Conservation (phyloP, 495 filamentous ascomycete species). For the Lophiostoma macrostomum region DNA sequence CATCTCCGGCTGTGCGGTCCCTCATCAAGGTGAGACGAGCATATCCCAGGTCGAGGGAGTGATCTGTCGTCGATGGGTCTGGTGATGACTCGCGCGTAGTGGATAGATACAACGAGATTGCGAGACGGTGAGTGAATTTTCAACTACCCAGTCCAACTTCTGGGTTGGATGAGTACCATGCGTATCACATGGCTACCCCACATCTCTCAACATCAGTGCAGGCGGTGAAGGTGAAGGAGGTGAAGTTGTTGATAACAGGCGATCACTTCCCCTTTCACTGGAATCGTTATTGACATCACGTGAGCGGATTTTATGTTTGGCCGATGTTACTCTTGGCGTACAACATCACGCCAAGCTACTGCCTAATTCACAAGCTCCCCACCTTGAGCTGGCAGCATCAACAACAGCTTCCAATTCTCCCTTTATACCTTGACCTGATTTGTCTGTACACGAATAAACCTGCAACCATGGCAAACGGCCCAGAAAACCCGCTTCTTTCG, state of each 20-base stretch:
- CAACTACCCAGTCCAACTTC: too few relatives aligned
- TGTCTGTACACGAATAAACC: background rate
- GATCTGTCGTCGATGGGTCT: background rate
- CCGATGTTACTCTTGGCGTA: conserved; percentile 3
- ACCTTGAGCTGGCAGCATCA: background rate
- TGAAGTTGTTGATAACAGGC: background rate
- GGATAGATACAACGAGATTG: too few relatives aligned
- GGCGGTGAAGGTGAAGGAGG: background rate
- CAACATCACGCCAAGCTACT: conserved; percentile 13
- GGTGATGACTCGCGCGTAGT: too few relatives aligned
- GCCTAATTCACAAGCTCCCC: conserved; percentile 23
- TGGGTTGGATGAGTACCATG: too few relatives aligned
- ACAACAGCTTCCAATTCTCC: conserved; percentile 14
- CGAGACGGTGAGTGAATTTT: too few relatives aligned
- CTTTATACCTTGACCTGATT: background rate
- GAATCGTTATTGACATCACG: conserved; percentile 3
- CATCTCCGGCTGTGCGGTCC: too few relatives aligned
- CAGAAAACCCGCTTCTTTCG: conserved; percentile 55
- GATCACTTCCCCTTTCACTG: background rate
- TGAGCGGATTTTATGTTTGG: conserved; percentile 18
- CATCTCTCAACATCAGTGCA: too few relatives aligned
- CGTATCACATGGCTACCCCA: too few relatives aligned
- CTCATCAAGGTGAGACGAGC: background rate
- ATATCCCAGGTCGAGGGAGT: conserved; percentile 2
- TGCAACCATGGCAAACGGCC: conserved; percentile 40